Evolutionary conservation across 495 filamentous ascomycete species (phyloP), one percentile per base, ranked within the genome.

Genomic region (Amniculicola lignicola): DNA sequence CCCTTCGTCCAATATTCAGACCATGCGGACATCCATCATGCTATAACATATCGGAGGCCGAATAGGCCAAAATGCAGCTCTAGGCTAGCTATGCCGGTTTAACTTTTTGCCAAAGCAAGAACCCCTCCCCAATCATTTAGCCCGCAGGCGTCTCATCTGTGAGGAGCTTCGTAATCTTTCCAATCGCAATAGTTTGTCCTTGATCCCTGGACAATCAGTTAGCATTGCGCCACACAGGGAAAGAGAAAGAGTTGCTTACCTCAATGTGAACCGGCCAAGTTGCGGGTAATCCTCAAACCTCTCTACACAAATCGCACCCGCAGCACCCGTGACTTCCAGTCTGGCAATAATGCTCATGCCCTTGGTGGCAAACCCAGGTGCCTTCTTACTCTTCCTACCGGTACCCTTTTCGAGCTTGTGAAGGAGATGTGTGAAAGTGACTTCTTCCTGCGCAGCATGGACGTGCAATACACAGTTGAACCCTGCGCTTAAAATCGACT

Each of bases 371-470:
- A 96, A 96, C 0, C 90, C 82, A 6, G 94, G 93, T 10, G 92
- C 84, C 36, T 84, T 79, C 82, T 94, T 97, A 78, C 86, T 91
- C 79, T 89, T 93, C 50, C 93, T 79, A 59, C 82, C 82, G n/a
- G 94, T 97, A 24, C 94, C 93, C 69, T 96, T 96, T 72, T 99
- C 90, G 28, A 95, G 76, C 74, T 94, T 96, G 72, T 99, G 92
- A 43, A 99, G 76, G 37, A 99, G 77, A 7, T 82, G 79, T 0
- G 81, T 77, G 63, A 99, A 89, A 0, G 90, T 96, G 31, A 97
- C 86, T 69, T 99, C 93, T 74, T 97, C 92, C 54, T 95, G 90
- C 28, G 92, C 92, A 14, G 90, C 88, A 69, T 86, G 90, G 39
- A 89, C 90, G 76, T 85, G 95, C 74, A 92, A 80, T 59, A 86